Base-by-base conservation (phyloP, 2,329 filamentous ascomycete species). In the Ascochyta koolunga region DNA sequence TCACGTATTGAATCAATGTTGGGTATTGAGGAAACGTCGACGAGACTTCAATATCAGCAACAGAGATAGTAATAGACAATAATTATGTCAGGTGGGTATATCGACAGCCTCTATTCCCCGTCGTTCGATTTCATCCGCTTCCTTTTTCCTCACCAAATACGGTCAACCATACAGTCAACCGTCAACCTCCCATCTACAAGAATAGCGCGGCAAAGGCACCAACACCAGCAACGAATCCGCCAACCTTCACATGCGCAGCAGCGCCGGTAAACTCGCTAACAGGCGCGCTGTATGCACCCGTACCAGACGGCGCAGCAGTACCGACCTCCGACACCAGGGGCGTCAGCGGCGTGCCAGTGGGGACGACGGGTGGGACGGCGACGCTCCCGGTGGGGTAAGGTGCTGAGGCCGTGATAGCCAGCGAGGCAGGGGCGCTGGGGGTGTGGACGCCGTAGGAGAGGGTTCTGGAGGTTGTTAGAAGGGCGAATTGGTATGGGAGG, bases 161-260 rank as follows among this genome's bases (percentile, higher is more conserved):
- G 40, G 33, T 6, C 35, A 13, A 15, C 13, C 8, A 32, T 29
- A n/a, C n/a, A n/a, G 13, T 6, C 27, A n/a, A n/a, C n/a, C n/a
- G 27, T 16, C 6, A 25, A 9, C 31, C 37, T 15, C 45, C 46
- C 18, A 49, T 64, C 60, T 73, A 74, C 64, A 74, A 67, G 62
- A 74, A 68, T 9, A 74, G 49, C 41, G 72, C 72, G 43, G 67
- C 72, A 39, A 73, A 32, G 16, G 66, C 72, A 65, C 64, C 72
- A 31, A 68, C 64, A 64, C 70, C 70, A n/a, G 69, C 69, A 50
- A 73, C 56, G 7, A 64, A 55, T n/a, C 68, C 61, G 29, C 67
- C 69, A 31, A 71, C 65, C 64, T 71, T 67, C 39, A 66, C 21
- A 38, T 56, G 31, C 40, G 58, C 61, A 37, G 72, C 71, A 35